Base-by-base conservation (phyloP, 2,329 filamentous ascomycete genomes). In the Epichloe sp. region DNA sequence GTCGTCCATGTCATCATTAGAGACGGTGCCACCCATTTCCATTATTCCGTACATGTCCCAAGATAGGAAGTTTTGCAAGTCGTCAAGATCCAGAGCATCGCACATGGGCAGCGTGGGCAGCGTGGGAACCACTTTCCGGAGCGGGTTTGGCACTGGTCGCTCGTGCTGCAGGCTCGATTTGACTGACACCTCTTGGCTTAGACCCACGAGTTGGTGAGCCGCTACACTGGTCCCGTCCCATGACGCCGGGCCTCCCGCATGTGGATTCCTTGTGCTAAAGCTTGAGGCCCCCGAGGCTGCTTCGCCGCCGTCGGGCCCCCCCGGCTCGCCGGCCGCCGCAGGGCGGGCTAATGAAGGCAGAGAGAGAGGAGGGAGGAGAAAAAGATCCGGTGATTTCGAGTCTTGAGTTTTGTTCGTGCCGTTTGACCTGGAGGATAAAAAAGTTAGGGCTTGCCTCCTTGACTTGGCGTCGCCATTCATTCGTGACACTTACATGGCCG, bases 1-100 rank as follows among this genome's bases (percentile, higher is more conserved):
- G 42, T 64, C 66, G 37, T 69, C 66, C 48, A 62, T 62, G 6
- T 62, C 66, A 2, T 66, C 64, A 48, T 65, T 67, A 38, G 64
- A 58, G 7, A 67, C 59, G 1, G 63, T 59, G 8, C 67, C 67
- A 35, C 65, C 66, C 61, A 69, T 65, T 52, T 69, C 67, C 63
- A 68, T 67, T 37, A 69, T 67, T 19, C 67, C 66, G 47, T 68
- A 66, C 63, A 69, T 65, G 49, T 70, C 67, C 67, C 67, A 69
- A 5, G 65, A 65, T 48, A 68, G 48, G 41, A 67, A 69, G 51
- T 63, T 68, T 48, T 69, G 66, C 51, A 70, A 51, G 51, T 70
- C 67, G 31, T 65, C 65, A 11, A 69, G 55, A 48, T 69, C 67
- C 4, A 70, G 61, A 26, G 62, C 63, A 31, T 67, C 61, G 21